Percentiles rank a stretch among this genome's conserved stretches.
These are phyloP conservation scores for Penicillium goetzii DNA, from an alignment of 495 filamentous ascomycete genomes.

Conservation along the genomic window DNA sequence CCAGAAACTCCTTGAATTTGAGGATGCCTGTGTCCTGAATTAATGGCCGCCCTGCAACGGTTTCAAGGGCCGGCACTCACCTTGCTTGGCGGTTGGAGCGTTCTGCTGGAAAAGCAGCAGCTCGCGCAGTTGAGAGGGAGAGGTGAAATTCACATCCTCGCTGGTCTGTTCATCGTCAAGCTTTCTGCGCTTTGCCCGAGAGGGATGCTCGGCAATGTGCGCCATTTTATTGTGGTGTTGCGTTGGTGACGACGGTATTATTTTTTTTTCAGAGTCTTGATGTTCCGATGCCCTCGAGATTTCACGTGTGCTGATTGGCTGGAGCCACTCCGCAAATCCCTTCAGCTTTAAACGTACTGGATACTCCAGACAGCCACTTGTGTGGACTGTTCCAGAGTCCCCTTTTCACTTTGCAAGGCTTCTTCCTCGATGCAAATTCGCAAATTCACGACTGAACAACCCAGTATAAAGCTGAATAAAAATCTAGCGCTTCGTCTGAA, in stretches of 20 bases:
- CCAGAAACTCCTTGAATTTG: slow-evolving; percentile 76
- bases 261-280: slow-evolving; percentile 27
- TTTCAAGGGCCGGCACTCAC: slow-evolving; percentile 46
- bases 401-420: neutral
- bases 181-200: slow-evolving; percentile 49
- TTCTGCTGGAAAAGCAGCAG: slow-evolving; percentile 72
- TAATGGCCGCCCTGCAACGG: neutral
- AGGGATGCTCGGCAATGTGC: slow-evolving; percentile 34
- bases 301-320: slow-evolving; percentile 30
- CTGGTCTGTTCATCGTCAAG: slow-evolving; percentile 39
- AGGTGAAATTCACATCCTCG: slow-evolving; percentile 53
- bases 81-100: slow-evolving; percentile 60
- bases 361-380: neutral
- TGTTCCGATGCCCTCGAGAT: slow-evolving; percentile 36
- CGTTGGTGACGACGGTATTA: slow-evolving; percentile 23
- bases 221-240: slow-evolving; percentile 27
- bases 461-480: too few relatives aligned
- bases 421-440: too few relatives aligned
- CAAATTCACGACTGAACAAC: too few relatives aligned
- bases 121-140: slow-evolving; percentile 61
- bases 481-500: too few relatives aligned
- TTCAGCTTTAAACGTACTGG: neutral
- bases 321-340: slow-evolving; percentile 16
- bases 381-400: neutral
- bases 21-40: slow-evolving; percentile 58